phyloP scores from a whole-genome alignment of 441 rosid species.

The Pelargonium exstipulatum region DNA sequence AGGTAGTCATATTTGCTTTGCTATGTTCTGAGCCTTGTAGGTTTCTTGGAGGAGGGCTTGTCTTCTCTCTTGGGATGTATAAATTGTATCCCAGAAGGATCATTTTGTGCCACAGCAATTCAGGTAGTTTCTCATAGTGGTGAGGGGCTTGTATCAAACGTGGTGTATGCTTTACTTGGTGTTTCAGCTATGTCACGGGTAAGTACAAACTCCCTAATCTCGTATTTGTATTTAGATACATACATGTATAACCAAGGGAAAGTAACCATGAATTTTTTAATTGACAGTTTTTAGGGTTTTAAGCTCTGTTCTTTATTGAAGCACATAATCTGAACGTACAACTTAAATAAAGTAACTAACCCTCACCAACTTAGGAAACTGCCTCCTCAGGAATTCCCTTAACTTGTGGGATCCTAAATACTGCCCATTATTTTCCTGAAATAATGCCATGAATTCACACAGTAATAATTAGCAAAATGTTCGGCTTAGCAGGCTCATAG shows the following conservation, averaged over 20 bases:
- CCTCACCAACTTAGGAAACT: no score
- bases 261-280: neutral
- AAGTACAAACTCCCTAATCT: slow-evolving; percentile 24
- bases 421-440: no score
- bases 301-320: no score
- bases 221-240: neutral
- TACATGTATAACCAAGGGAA: neutral
- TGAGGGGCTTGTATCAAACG: slow-evolving; percentile 86
- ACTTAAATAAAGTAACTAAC: no score
- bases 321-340: no score
- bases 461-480: no score
- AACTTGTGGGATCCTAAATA: neutral
- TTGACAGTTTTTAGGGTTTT: no score
- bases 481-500: no score
- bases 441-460: no score
- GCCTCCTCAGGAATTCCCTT: no score
- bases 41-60: slow-evolving; percentile 75
- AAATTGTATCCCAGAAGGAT: slow-evolving; percentile 54
- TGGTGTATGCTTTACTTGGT: slow-evolving; percentile 90
- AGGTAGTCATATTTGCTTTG: slow-evolving; percentile 10
- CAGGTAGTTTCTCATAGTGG: slow-evolving; percentile 80
- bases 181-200: slow-evolving; percentile 99
- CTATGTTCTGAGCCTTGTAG: slow-evolving; percentile 33
- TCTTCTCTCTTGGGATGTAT: slow-evolving; percentile 54
- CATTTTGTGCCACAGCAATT: slow-evolving; percentile 59